Base-by-base conservation (phyloP, 768 basidiomycete genomes). In the Lactifluus echinatus region DNA sequence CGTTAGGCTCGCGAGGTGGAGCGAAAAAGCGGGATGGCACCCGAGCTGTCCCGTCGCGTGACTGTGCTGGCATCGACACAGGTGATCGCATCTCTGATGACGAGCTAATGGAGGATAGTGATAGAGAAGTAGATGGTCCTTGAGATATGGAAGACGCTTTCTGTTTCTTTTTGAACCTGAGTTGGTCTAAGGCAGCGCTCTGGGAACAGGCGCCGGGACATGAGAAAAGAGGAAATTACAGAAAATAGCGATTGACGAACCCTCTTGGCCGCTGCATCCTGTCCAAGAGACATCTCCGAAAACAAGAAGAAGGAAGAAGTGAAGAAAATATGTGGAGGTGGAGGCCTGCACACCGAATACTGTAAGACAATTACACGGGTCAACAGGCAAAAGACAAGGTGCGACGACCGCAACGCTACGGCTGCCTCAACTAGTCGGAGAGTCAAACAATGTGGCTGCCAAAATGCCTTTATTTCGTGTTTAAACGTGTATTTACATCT, bases 41-140 rank as follows among this genome's bases (percentile, higher is more conserved):
- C 33, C 36, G 55, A 28, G 56, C 70, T n/a, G 84, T 85, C 43
- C 79, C 86, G 74, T 90, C 88, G 65, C 87, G 80, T 58, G 86
- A 87, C 73, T 90, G 88, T 36, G 78, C 45, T 8, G 84, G 84
- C 57, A 77, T 82, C 14, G 63, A 57, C 36, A 43, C 60, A 40
- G 65, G 65, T 53, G 66, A 46, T 39, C 63, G 47, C 11, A 60
- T 15, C 60, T 55, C 64, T 7, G 66, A 65, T 39, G 68, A 50
- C 37, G 68, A 49, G 28, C 56, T 34, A 14, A 67, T 55, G 11
- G 69, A 63, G 15, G 68, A 59, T 4, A 65, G 45, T 24, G 66
- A 52, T 12, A 58, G 54, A 10, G 54, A 44, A 8, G 61, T 48
- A 21, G 64, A 65, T 29, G 50, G 36, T 29, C 58, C 64, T 56